phyloP scores from a whole-genome alignment of 345 rosid species.

The Gossypium bickii region DNA sequence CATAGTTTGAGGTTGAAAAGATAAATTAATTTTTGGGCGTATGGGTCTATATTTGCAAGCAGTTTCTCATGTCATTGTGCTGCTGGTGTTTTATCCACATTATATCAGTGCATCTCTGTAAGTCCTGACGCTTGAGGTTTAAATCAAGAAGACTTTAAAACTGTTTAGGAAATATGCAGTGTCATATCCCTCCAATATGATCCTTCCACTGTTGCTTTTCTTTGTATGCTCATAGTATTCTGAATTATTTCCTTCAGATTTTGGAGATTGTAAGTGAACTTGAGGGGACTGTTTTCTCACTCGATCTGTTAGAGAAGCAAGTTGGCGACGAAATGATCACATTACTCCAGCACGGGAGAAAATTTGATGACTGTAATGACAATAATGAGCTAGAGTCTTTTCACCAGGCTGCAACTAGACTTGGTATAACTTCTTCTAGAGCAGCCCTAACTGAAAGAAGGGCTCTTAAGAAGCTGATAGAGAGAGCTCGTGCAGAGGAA shows the following conservation, averaged over 20 bases:
- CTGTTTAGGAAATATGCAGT: neutral
- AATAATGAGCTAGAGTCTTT: constrained; percentile 76
- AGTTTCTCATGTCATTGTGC: neutral
- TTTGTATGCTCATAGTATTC: neutral
- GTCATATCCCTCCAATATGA: neutral
- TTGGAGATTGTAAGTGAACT: constrained; percentile 75
- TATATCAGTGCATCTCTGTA: constrained; percentile 2
- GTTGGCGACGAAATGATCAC: constrained; percentile 82
- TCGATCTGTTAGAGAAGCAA: constrained; percentile 80
- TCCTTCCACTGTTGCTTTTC: constrained; percentile 6
- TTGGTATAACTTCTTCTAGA: constrained; percentile 82
- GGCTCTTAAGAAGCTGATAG: constrained; percentile 86
- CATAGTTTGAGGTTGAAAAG: neutral
- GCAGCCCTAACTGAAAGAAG: constrained; percentile 91
- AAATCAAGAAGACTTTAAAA: neutral
- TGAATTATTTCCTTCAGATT: constrained; percentile 46
- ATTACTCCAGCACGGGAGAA: constrained; percentile 86
- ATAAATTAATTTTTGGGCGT: neutral
- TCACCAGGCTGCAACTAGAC: constrained; percentile 74
- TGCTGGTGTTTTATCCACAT: neutral
- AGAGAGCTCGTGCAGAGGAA: constrained; percentile 89
- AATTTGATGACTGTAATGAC: constrained; percentile 56
- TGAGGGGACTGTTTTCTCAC: constrained; percentile 55
- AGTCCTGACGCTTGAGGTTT: neutral
- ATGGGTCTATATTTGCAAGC: neutral